These are phyloP conservation scores for Linderniella brevidens DNA, from an alignment of 257 asterid genomes.

Conservation along the genomic window DNA sequence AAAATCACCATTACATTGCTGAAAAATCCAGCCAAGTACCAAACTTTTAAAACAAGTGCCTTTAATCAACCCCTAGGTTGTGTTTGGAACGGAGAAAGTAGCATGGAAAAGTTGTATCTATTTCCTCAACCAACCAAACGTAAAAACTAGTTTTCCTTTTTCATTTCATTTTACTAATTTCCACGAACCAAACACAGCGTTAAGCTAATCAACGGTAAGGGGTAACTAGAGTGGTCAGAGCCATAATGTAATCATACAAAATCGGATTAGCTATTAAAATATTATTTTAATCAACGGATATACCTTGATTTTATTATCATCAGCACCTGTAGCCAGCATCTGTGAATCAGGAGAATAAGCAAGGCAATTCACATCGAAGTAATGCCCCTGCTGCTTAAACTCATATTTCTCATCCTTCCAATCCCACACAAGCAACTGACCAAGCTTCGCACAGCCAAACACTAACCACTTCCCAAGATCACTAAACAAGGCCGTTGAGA, in stretches of 20 bases:
- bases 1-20: too few relatives aligned
- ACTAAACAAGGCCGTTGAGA: slow-evolving; percentile 69
- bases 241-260: background rate
- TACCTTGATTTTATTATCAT: slow-evolving; percentile 95
- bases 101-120: too few relatives aligned
- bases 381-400: slow-evolving; percentile 98
- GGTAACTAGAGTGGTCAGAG: too few relatives aligned
- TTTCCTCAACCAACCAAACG: too few relatives aligned
- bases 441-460: slow-evolving; percentile 89
- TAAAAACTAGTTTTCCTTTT: too few relatives aligned
- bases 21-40: too few relatives aligned
- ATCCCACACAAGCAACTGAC: slow-evolving; percentile 99
- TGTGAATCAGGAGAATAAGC: slow-evolving; percentile 94
- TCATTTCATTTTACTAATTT: too few relatives aligned
- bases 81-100: too few relatives aligned
- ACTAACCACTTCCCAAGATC: slow-evolving; percentile 87
- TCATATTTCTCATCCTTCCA: slow-evolving; percentile 95
- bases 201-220: too few relatives aligned
- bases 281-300: slow-evolving; percentile 7
- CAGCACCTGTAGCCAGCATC: slow-evolving; percentile 94
- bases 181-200: too few relatives aligned
- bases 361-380: slow-evolving; percentile 86
- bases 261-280: background rate
- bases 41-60: too few relatives aligned
- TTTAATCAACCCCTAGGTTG: too few relatives aligned